Evolutionary conservation across 495 filamentous ascomycete species (phyloP).

Genomic region (Xylaria venustula): DNA sequence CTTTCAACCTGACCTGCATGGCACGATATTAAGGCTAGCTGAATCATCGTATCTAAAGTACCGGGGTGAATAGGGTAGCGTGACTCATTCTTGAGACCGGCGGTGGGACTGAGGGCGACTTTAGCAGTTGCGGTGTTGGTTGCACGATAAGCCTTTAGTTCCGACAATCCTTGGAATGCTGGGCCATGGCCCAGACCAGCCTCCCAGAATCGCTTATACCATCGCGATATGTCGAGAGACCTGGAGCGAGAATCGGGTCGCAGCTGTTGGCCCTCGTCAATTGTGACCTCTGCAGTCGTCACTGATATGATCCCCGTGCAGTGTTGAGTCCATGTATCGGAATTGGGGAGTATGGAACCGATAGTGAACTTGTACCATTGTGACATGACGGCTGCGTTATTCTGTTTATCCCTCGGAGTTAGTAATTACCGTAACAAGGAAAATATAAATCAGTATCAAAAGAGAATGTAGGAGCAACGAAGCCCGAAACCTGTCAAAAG

Average conservation of each 20-base stretch:
- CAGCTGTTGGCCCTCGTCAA: neutral
- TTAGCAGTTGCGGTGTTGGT: slow-evolving; percentile 4
- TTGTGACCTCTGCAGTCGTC: neutral
- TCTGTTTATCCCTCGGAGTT: no score
- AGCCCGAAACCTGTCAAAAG: no score
- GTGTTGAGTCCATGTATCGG: slow-evolving; percentile 19
- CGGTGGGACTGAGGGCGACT: slow-evolving; percentile 22
- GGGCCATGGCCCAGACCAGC: slow-evolving; percentile 22
- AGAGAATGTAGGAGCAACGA: no score
- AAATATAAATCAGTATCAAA: no score
- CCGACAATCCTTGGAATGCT: slow-evolving; percentile 16
- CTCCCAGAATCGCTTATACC: slow-evolving; percentile 16
- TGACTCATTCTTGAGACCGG: slow-evolving; percentile 27
- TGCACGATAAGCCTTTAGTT: slow-evolving; percentile 10
- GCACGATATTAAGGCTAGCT: neutral
- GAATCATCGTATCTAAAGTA: slow-evolving; percentile 25
- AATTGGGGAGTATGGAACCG: slow-evolving; percentile 2
- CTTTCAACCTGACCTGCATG: neutral
- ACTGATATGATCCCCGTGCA: slow-evolving; percentile 24
- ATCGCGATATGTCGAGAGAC: neutral
- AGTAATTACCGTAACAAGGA: no score
- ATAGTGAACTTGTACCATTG: slow-evolving; percentile 19
- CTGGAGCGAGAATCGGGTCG: neutral
- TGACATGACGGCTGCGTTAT: neutral
- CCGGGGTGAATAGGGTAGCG: slow-evolving; percentile 39